These are phyloP conservation scores for Calonectria hawksworthii DNA, from an alignment of 2,329 filamentous ascomycete genomes.

Conservation along the genomic window DNA sequence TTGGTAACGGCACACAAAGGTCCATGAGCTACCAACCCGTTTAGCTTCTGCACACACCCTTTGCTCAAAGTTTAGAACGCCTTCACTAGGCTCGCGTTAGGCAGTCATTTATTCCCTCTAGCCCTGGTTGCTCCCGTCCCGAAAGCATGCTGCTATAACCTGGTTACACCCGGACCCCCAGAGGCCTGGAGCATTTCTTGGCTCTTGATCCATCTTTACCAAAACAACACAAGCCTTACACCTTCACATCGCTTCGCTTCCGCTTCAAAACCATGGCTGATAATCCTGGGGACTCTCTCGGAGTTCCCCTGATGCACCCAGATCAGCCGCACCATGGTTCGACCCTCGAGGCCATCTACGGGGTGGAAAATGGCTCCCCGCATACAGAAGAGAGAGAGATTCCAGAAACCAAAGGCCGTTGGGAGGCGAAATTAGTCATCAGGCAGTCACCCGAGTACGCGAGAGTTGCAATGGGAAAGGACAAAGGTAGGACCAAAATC, in stretches of 20 bases:
- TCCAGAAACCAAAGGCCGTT: not conserved
- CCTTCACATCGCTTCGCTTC: not conserved
- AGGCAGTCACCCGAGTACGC: conserved; percentile 21
- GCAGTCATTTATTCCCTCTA: not conserved
- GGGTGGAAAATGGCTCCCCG: not conserved
- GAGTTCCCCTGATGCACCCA: not conserved
- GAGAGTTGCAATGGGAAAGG: conserved; percentile 23
- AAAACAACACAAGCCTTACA: conserved; percentile 6
- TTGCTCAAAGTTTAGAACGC: conserved; percentile 1
- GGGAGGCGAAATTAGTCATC: not conserved
- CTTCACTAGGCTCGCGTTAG: not conserved
- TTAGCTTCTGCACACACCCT: conserved; percentile 1
- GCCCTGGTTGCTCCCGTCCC: conserved; percentile 1
- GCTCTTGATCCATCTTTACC: not conserved
- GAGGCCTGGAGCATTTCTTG: conserved; percentile 11
- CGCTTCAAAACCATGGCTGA: conserved; percentile 6
- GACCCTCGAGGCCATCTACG: not conserved
- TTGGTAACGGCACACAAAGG: not conserved
- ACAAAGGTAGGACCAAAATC: conserved; percentile 24
- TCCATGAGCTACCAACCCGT: not conserved
- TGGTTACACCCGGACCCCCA: conserved; percentile 5
- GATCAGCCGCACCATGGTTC: conserved; percentile 6
- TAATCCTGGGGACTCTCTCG: not conserved
- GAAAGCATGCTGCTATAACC: conserved; percentile 24
- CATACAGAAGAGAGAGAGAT: not conserved